These are phyloP conservation scores for Colletotrichum sp. DNA, from an alignment of 2,329 filamentous ascomycete species.

Conservation along the genomic window DNA sequence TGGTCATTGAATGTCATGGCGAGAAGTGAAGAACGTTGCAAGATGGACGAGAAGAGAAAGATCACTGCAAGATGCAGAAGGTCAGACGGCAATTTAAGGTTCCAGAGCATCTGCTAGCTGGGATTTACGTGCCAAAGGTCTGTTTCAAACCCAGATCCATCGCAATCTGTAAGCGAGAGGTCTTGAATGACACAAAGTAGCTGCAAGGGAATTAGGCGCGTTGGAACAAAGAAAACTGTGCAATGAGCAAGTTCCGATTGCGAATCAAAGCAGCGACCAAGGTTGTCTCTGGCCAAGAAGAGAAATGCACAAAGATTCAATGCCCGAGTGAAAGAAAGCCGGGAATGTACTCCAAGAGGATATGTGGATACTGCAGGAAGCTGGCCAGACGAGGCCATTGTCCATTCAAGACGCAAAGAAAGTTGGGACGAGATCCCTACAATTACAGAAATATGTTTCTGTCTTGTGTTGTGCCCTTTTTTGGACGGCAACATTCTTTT, in stretches of 20 bases:
- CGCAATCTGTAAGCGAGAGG: no score
- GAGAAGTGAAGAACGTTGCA: background rate
- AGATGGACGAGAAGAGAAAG: background rate
- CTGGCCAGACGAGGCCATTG: background rate
- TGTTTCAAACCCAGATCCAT: background rate
- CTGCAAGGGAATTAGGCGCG: background rate
- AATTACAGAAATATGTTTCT: no score
- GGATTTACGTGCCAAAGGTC: background rate
- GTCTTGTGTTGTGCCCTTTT: no score
- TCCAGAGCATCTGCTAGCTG: background rate
- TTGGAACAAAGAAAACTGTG: background rate
- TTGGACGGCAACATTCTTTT: no score
- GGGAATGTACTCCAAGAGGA: background rate
- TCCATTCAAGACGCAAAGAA: background rate
- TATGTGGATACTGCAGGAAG: background rate
- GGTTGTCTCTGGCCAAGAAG: background rate
- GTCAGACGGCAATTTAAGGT: background rate
- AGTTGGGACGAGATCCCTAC: background rate
- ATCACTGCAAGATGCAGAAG: fast-evolving
- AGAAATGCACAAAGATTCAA: background rate
- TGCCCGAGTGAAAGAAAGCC: background rate
- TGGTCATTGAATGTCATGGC: background rate
- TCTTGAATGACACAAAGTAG: background rate
- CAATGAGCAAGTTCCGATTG: fast-evolving
- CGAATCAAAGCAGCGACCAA: background rate